Base-by-base conservation (phyloP, 805 yeast species). In the Saturnispora dispora region DNA sequence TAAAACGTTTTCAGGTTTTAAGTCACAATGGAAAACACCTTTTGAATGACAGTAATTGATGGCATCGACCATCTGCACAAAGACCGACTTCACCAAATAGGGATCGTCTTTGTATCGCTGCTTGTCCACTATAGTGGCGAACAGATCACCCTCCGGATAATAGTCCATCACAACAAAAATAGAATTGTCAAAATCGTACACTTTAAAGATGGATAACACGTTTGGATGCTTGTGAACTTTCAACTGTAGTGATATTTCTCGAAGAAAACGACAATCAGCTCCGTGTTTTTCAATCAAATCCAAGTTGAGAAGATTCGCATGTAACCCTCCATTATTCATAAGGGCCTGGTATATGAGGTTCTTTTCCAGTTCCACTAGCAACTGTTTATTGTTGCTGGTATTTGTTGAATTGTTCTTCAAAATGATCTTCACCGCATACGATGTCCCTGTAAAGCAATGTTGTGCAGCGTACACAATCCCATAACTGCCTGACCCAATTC, bases 1-100 rank as follows among this genome's bases (percentile, higher is more conserved):
- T 60, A 93, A 71, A 52, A 93, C 78, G 70, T 93, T 93, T 66
- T 93, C 98, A 5, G 99, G 99, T 71, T 93, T 93, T 57, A 90
- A 79, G 68, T 90, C 98, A 63, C 97, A 86, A 65, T 90, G 98
- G 64, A 82, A 91, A 36, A 91, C 80, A n/a, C 85, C 83, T 55
- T 77, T 79, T 2, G 83, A 74, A 66, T 91, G 97, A 61, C 95
- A 86, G 69, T 83, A 86, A 55, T 80, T 78, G 49, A 90, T 76
- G 3, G 90, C 96, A 55, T 89, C 86, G 42, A 91, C 73, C 65
- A 93, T 76, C 68, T 93, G 97, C 41, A 76, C 61, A 60, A 85
- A 84, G 56, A 77, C 83, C 53, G 72, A 74, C 63, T 79, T 81
- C 62, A 77, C 75, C 54, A 71, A 63, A 15, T 60, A 61, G 6